Evolutionary conservation across 345 rosid genomes (phyloP), one percentile per base, ranked within the genome.

Genomic region (Draba incana): DNA sequence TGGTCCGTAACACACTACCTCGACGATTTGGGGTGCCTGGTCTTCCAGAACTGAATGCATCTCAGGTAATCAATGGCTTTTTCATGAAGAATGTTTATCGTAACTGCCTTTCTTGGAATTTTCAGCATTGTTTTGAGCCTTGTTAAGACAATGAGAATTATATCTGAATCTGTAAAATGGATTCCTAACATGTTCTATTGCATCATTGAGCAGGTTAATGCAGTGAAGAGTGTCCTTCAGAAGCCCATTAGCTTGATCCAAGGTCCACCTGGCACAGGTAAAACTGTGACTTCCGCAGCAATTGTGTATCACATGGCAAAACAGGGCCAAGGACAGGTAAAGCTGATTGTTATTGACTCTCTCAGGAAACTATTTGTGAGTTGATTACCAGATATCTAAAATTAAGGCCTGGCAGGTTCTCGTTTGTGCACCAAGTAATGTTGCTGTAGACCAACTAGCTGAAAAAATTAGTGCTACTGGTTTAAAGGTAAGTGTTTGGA

Each of bases 251-350:
- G 98, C 69, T 85, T 95, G 82, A 95, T 95, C 72, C 99, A 95
- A 83, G 99, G 97, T 74, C 99, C 99, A 45, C 98, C 99, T 75
- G 99, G 99, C 56, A 92, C 99, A 20, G 99, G 99, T 46, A 95
- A 95, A 86, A 95, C 99, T 51, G 99, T 95, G 74, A 95, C 98
- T 47, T 95, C 99, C 51, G 98, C 99, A 8, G 98, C 98, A 64
- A 92, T 95, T 83, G 99, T 95, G 48, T 95, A 86, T 84, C 99
- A 95, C 84, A 95, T 95, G 99, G 94, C 98, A 64, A 95, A 92
- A 77, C 99, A 95, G 82, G 98, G 98, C 13, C 99, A 95, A 73
- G 99, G 99, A n/a, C 99, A 95, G 84, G 99, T 72, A 65, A 51
- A 76, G 25, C 47, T 65, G 64, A 45, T 57, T 62, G 15, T 53